Conservation (phyloP, 352 stramenopile genomes). For the Pythium grandisporangium region DNA sequence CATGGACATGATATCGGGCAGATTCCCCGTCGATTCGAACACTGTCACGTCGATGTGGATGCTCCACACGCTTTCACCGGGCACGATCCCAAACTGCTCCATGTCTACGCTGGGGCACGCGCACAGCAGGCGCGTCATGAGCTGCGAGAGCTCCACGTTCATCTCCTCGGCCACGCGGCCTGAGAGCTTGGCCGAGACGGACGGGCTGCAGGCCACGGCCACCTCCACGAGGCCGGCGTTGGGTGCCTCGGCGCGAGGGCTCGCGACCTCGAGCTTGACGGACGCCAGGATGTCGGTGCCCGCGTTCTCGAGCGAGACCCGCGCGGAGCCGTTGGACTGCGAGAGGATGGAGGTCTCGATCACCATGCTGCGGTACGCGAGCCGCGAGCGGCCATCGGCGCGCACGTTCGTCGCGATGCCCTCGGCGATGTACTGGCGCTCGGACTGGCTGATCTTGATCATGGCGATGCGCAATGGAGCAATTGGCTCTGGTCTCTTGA, state of each 20-base stretch:
- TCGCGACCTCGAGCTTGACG: constrained; percentile 67
- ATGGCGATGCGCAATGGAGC: constrained; percentile 28
- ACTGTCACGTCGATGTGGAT: constrained; percentile 72
- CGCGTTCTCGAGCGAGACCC: constrained; percentile 48
- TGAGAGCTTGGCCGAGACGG: constrained; percentile 62
- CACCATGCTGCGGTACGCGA: constrained; percentile 49
- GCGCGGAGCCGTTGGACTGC: constrained; percentile 73
- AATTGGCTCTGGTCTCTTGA: too few species aligned
- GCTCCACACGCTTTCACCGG: constrained; percentile 62
- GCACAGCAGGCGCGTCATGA: constrained; percentile 59
- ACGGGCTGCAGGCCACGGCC: constrained; percentile 54
- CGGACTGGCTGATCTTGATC: constrained; percentile 68
- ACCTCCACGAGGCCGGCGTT: constrained; percentile 43
- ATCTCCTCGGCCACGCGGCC: constrained; percentile 64
- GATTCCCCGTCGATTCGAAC: constrained; percentile 68
- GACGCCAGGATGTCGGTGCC: constrained; percentile 70
- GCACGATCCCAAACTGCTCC: constrained; percentile 54
- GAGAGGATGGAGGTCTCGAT: constrained; percentile 64
- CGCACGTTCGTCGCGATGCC: constrained; percentile 64
- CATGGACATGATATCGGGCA: constrained; percentile 70
- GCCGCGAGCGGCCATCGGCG: constrained; percentile 49
- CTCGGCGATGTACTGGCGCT: constrained; percentile 65
- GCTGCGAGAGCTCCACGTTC: constrained; percentile 71
- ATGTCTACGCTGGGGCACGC: constrained; percentile 42
- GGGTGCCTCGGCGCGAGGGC: constrained; percentile 31